A percentile compares a stretch with the other conserved stretches of the same genome.
phyloP scores from a whole-genome alignment of 2,329 filamentous ascomycete genomes.

The Penicillium sp. region DNA sequence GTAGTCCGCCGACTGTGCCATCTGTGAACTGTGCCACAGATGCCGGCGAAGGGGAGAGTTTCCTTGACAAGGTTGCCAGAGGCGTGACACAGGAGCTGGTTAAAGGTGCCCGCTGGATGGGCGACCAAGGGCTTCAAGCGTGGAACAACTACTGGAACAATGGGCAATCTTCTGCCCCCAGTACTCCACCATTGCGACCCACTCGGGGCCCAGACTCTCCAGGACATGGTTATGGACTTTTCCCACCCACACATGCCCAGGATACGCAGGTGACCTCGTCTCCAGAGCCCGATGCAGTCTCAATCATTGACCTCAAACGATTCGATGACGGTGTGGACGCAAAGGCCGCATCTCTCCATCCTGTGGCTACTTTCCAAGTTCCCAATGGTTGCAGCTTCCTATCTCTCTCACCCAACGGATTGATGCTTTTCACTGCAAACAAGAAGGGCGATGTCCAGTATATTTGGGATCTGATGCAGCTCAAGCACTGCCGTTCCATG shows the following conservation, averaged over 20 bases:
- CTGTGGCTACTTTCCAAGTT: constrained; percentile 50
- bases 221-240: constrained; percentile 38
- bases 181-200: constrained; percentile 34
- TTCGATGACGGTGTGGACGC: constrained; percentile 44
- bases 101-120: constrained; percentile 52
- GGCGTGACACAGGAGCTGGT: constrained; percentile 54
- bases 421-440: constrained; percentile 51
- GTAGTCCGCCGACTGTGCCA: constrained; percentile 46
- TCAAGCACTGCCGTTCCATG: constrained; percentile 45
- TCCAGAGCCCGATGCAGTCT: constrained; percentile 48
- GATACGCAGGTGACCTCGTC: constrained; percentile 39
- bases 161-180: constrained; percentile 34
- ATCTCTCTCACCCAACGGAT: constrained; percentile 51
- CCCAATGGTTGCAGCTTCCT: constrained; percentile 54
- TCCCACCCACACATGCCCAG: constrained; percentile 51
- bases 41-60: constrained; percentile 49
- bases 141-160: constrained; percentile 56
- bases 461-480: constrained; percentile 54
- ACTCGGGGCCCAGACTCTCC: constrained; percentile 32
- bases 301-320: constrained; percentile 48
- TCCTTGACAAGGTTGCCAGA: constrained; percentile 51
- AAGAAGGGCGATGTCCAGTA: constrained; percentile 54
- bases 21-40: constrained; percentile 49
- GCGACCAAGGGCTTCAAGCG: constrained; percentile 51
- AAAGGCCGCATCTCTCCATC: constrained; percentile 37